Evolutionary conservation across 78 protist species (phyloP), one percentile per base, ranked within the genome.

Genomic region (Corallochytrium limacisporum): DNA sequence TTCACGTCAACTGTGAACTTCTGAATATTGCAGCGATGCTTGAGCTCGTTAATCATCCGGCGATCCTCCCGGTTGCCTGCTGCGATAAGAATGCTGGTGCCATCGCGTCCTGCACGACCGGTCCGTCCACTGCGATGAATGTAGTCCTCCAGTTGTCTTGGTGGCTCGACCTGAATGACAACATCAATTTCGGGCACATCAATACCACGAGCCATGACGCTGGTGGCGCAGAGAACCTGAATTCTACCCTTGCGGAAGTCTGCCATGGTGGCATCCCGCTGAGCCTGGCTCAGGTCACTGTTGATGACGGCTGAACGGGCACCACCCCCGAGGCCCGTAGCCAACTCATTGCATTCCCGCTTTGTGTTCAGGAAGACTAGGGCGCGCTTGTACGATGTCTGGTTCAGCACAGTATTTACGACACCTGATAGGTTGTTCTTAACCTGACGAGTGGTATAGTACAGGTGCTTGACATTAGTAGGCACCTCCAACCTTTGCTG

Each of bases 61-160:
- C n/a, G n/a, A n/a, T n/a, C n/a, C n/a, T n/a, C n/a, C n/a, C n/a
- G n/a, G n/a, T n/a, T n/a, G n/a, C n/a, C n/a, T n/a, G n/a, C n/a
- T n/a, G n/a, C n/a, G n/a, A n/a, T n/a, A n/a, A n/a, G n/a, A n/a
- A 95, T 57, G 2, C 97, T 83, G 47, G 47, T 62, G 10, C 98
- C 98, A 0, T 65, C 3, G 6, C 72, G 33, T 20, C 99, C 99
- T 1, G 97, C 97, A 10, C 99, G 83, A 22, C 97, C 97, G 1
- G 97, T 93, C 35, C 97, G 54, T 28, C 98, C 98, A 8, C 85
- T 83, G 24, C 99, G 79, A 59, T 95, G 99, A 38, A 95, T 71
- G 80, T 95, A 95, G 43, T 77, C 72, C 68, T 90, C 85, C 22
- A 80, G 18, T 33, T 28, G 18, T 20, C 32, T 10, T 22, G 98